Evolutionary conservation across 108 stramenopile genomes (phyloP).

Genomic region (Pseudonitzschia multiseries): DNA sequence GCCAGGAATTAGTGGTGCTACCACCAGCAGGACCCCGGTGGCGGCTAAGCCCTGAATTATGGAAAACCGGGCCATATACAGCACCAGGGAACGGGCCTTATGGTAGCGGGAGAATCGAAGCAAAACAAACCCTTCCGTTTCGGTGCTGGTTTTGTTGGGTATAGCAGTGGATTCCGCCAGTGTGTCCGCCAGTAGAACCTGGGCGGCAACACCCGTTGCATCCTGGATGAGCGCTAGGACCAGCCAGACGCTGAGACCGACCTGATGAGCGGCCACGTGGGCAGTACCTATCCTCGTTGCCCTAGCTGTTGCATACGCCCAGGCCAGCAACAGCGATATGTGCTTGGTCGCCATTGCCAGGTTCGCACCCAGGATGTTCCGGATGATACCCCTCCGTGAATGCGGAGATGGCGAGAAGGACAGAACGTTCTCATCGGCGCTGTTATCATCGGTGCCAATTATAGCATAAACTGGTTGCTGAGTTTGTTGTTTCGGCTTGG

Average conservation of each 20-base stretch:
- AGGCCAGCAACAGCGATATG: conserved; percentile 49
- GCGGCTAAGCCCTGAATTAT: conserved; percentile 43
- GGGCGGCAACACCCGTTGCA: conserved; percentile 56
- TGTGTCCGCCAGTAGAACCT: conserved; percentile 50
- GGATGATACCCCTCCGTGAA: no score
- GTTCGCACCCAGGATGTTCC: conserved; percentile 62
- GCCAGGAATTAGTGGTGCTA: conserved; percentile 23
- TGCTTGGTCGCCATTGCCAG: conserved; percentile 59
- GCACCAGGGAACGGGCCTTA: conserved; percentile 38
- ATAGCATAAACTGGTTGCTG: no score
- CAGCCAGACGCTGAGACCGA: conserved; percentile 58
- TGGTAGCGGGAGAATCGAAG: no score
- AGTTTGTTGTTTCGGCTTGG: no score
- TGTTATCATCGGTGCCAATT: no score
- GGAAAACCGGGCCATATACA: conserved; percentile 56
- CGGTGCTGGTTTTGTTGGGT: no score
- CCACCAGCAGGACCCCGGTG: conserved; percentile 24
- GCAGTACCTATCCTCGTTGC: conserved; percentile 56
- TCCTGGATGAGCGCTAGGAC: conserved; percentile 60
- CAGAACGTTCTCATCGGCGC: no score
- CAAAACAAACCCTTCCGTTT: no score
- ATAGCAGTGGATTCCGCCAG: conserved; percentile 2
- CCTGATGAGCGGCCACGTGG: conserved; percentile 70
- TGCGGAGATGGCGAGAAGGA: no score
- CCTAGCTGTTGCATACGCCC: conserved; percentile 58